Conservation (phyloP, 2,329 filamentous ascomycete genomes). For the Colletotrichum agaves region DNA sequence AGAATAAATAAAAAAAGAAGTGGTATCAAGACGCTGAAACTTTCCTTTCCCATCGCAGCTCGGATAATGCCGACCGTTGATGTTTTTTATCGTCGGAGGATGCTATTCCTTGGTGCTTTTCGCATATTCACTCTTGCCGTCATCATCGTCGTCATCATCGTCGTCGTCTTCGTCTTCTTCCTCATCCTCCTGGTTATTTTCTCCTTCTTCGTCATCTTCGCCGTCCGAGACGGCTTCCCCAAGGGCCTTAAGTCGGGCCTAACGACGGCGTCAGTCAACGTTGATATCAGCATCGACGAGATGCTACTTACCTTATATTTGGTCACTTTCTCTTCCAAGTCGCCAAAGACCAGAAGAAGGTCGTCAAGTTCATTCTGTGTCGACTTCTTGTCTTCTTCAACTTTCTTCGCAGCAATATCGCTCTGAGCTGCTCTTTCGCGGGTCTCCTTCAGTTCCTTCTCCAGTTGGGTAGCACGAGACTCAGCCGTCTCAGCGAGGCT, state of each 20-base stretch:
- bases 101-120: constrained; percentile 26
- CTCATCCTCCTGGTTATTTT: constrained; percentile 65
- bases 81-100: background rate
- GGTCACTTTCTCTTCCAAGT: constrained; percentile 80
- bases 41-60: background rate
- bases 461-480: constrained; percentile 44
- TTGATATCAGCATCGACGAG: constrained; percentile 13
- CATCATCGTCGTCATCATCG: constrained; percentile 38
- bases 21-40: background rate
- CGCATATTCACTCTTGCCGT: constrained; percentile 29
- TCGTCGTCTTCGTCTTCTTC: constrained; percentile 45
- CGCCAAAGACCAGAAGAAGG: constrained; percentile 82
- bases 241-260: constrained; percentile 71
- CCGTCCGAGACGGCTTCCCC: constrained; percentile 80
- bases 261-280: constrained; percentile 31
- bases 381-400: constrained; percentile 70
- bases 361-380: constrained; percentile 83
- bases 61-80: background rate
- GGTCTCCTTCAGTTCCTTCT: constrained; percentile 44
- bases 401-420: constrained; percentile 53
- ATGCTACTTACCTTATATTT: constrained; percentile 75
- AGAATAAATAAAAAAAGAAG: background rate
- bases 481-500: constrained; percentile 50
- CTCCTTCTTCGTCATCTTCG: constrained; percentile 73
- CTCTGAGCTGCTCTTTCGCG: constrained; percentile 45